phyloP scores from a whole-genome alignment of 2,329 filamentous ascomycete genomes.

The Raffaelea arxii region DNA sequence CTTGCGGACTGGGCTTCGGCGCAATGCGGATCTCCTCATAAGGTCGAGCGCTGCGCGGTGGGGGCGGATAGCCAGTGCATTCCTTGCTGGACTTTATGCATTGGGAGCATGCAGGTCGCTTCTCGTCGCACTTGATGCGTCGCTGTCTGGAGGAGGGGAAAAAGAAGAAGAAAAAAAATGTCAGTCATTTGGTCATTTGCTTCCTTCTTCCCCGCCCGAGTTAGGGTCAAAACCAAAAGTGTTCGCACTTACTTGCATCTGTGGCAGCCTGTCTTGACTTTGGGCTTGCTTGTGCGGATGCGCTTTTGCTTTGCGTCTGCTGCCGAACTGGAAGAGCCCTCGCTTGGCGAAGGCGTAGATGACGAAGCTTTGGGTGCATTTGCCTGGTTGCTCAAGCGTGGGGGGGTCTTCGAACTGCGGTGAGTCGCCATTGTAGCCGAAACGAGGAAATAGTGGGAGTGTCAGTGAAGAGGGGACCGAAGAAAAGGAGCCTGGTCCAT shows the following conservation, averaged over 20 bases:
- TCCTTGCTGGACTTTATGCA: slow-evolving; percentile 48
- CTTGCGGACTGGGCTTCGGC: slow-evolving; percentile 28
- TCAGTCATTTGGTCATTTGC: too few species aligned
- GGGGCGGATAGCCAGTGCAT: slow-evolving; percentile 55
- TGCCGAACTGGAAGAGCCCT: too few species aligned
- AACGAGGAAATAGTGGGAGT: too few species aligned
- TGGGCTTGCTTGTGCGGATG: slow-evolving; percentile 44
- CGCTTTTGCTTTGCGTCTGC: slow-evolving; percentile 23
- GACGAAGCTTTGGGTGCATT: too few species aligned
- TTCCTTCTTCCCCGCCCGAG: too few species aligned
- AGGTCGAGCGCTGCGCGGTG: slow-evolving; percentile 35
- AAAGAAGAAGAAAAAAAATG: slow-evolving; percentile 8
- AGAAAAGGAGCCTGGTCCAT: too few species aligned
- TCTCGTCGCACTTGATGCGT: slow-evolving; percentile 59
- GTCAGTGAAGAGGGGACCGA: too few species aligned
- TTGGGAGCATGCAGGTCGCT: slow-evolving; percentile 48
- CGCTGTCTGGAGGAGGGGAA: slow-evolving; percentile 32
- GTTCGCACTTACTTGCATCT: slow-evolving; percentile 54
- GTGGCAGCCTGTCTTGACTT: slow-evolving; percentile 57
- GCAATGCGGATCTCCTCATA: slow-evolving; percentile 40
- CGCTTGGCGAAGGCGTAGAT: too few species aligned
- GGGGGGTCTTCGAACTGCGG: too few species aligned
- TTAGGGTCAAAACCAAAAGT: slow-evolving; percentile 2
- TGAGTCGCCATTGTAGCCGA: too few species aligned
- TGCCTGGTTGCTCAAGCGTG: too few species aligned